Evolutionary conservation across 352 stramenopile species (phyloP), one percentile per base, ranked within the genome.

Genomic region (Blastocystis sp.): DNA sequence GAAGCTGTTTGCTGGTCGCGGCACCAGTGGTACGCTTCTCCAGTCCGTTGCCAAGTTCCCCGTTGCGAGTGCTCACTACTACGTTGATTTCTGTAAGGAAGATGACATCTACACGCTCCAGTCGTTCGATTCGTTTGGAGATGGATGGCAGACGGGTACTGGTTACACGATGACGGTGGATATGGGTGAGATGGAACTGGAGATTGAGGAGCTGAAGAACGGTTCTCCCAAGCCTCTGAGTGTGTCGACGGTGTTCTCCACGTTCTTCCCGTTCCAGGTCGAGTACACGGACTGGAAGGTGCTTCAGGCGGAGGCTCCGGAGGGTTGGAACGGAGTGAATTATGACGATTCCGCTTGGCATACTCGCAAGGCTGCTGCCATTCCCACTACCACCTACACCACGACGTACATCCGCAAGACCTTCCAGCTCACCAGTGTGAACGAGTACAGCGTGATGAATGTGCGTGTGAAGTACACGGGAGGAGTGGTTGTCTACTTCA

Each of bases 231-330:
- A 59, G 32, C 51, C 51, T 2, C n/a, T 59, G 4, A 32, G 32
- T 59, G 61, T 73, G 9, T 46, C 32, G 6, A 73, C 27, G 18
- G 36, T 73, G 61, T 73, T 73, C 61, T 51, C 61, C 11, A 40
- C 61, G 4, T 51, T 24, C 18, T 44, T 73, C 32, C 61, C 61
- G 18, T 73, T 73, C 61, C 61, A 73, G 61, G 46, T 73, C 29
- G 61, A 73, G 44, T 51, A 73, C 18, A 29, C 29, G 3, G 61
- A 73, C 29, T 73, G 61, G 61, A 73, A 73, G 36, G 61, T 73
- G 0, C 3, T 6, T 16, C 21, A 73, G 29, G 29, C 11, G 11
- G 29, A 46, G 1, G 61, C n/a, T n/a, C n/a, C n/a, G n/a, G n/a
- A n/a, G n/a, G n/a, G n/a, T n/a, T n/a, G n/a, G n/a, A n/a, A n/a